Evolutionary conservation across 225 moss, liverwort and hornwort genomes (phyloP).

Genomic region (Antitrichia curtipendula): DNA sequence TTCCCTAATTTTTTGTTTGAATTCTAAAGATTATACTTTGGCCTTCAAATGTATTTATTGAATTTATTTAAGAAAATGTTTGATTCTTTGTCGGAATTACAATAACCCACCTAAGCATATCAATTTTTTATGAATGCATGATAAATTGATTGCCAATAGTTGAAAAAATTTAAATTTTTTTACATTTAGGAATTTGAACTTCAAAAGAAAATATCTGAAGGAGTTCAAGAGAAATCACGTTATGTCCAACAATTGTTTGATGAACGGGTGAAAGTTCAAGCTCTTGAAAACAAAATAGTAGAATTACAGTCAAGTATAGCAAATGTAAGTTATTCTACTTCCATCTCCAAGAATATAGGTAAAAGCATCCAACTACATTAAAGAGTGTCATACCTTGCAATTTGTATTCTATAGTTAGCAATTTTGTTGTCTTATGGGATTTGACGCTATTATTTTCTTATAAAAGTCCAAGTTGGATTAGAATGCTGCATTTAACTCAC

Average conservation of each 20-base stretch:
- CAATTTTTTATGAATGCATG: not conserved
- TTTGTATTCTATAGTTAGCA: not conserved
- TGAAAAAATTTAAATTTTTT: no score
- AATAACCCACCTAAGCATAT: not conserved
- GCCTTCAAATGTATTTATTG: no score
- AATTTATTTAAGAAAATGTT: not conserved
- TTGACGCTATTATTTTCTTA: not conserved
- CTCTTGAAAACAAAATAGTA: not conserved
- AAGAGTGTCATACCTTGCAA: no score
- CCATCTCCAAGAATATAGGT: not conserved
- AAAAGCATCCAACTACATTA: no score
- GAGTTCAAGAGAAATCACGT: not conserved
- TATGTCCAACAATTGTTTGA: conserved; percentile 3
- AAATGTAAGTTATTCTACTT: not conserved
- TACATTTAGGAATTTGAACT: conserved; percentile 13
- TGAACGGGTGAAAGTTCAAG: conserved; percentile 2
- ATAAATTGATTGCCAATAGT: not conserved
- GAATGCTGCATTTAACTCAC: no score
- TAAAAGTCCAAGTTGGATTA: not conserved
- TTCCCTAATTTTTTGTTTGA: not conserved
- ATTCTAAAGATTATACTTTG: not conserved
- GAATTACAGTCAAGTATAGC: not conserved
- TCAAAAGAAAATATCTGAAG: not conserved
- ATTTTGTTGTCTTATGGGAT: not conserved
- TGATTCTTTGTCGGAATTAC: not conserved